Evolutionary conservation across 2,329 filamentous ascomycete genomes (phyloP).

Genomic region (Xylariaceae sp.): DNA sequence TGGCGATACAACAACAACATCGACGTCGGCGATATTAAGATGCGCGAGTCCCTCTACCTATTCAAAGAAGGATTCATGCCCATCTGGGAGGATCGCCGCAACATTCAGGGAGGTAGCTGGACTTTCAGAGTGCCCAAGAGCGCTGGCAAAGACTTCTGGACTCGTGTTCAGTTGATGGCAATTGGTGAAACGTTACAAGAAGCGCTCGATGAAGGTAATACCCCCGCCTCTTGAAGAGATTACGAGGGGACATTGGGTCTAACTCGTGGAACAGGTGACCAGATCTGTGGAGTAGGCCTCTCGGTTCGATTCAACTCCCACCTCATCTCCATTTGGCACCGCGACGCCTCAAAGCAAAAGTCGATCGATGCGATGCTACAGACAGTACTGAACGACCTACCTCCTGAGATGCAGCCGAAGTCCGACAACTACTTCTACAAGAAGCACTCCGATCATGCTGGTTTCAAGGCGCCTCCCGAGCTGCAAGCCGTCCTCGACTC

Average conservation of each 20-base stretch:
- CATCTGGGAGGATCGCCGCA: constrained; percentile 83
- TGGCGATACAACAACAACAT: constrained; percentile 82
- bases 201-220: constrained; percentile 64
- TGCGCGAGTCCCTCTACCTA: constrained; percentile 74
- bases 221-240: background rate
- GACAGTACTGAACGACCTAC: constrained; percentile 71
- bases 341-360: constrained; percentile 75
- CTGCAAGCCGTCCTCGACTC: constrained; percentile 57
- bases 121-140: constrained; percentile 85
- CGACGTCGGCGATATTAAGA: constrained; percentile 70
- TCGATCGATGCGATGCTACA: constrained; percentile 73
- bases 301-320: constrained; percentile 87
- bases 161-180: constrained; percentile 74
- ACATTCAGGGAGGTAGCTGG: constrained; percentile 83
- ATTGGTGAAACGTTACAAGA: constrained; percentile 79
- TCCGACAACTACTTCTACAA: constrained; percentile 78
- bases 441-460: constrained; percentile 83
- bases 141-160: constrained; percentile 73
- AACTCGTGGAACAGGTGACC: constrained; percentile 57
- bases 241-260: background rate
- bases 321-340: constrained; percentile 90
- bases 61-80: constrained; percentile 77
- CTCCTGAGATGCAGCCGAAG: constrained; percentile 69
- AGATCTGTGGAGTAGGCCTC: constrained; percentile 85
- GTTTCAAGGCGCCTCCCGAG: constrained; percentile 67